phyloP scores from a whole-genome alignment of 352 stramenopile species.

The Phytopythium helicoides region DNA sequence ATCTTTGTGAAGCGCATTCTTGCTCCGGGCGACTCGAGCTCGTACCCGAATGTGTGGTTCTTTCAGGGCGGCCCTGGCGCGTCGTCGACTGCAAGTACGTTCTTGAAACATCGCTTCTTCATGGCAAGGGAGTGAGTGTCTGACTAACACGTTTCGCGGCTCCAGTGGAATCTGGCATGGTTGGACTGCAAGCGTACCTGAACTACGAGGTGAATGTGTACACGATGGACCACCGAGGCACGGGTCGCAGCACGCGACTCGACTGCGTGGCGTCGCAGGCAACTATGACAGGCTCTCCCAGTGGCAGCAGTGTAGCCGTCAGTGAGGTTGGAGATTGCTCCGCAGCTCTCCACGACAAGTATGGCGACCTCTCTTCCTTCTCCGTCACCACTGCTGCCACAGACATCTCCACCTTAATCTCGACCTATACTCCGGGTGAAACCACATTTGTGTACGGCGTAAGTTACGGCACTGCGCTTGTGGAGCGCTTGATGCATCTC shows the following conservation, averaged over 20 bases:
- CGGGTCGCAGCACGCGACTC: slow-evolving; percentile 36
- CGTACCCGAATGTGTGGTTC: slow-evolving; percentile 38
- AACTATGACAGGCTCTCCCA: slow-evolving; percentile 29
- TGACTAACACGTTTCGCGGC: background rate
- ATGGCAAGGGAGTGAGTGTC: too few species aligned
- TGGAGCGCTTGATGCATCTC: slow-evolving; percentile 52
- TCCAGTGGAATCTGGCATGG: slow-evolving; percentile 38
- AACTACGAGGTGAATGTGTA: slow-evolving; percentile 44
- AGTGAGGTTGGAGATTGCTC: slow-evolving; percentile 30
- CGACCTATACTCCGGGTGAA: slow-evolving; percentile 17
- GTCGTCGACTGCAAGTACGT: slow-evolving; percentile 33
- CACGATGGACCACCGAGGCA: slow-evolving; percentile 56
- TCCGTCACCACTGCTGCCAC: slow-evolving; percentile 43
- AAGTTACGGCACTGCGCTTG: slow-evolving; percentile 47
- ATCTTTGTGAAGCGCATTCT: slow-evolving; percentile 44
- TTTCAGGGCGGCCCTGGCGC: slow-evolving; percentile 38
- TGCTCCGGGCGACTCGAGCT: slow-evolving; percentile 13
- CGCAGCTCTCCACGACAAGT: slow-evolving; percentile 32
- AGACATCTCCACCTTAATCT: slow-evolving; percentile 35
- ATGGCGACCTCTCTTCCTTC: slow-evolving; percentile 37
- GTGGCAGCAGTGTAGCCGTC: slow-evolving; percentile 14
- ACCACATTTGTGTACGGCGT: slow-evolving; percentile 37
- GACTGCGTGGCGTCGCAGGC: slow-evolving; percentile 39
- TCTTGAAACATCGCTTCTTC: background rate
- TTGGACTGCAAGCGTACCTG: slow-evolving; percentile 19